These are phyloP conservation scores for Teratosphaeria pseudoeucalypti DNA, from an alignment of 2,329 filamentous ascomycete species.

Conservation along the genomic window DNA sequence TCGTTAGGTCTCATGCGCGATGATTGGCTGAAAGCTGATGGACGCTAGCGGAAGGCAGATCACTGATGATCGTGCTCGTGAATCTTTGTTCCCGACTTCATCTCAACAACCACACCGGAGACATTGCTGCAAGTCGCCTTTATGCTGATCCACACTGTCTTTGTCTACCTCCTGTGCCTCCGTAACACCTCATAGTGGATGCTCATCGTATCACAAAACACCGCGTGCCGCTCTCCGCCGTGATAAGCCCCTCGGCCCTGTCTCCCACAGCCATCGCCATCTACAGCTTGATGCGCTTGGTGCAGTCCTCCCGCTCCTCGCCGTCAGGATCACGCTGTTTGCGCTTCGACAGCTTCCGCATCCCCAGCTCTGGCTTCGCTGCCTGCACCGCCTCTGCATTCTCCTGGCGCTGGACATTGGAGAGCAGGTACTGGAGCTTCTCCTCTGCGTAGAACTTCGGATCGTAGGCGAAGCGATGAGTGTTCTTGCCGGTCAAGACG, in stretches of 20 bases:
- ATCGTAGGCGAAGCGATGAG: constrained; percentile 1
- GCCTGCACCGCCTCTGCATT: neutral
- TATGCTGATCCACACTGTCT: no score
- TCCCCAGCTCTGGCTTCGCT: neutral
- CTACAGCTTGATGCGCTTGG: neutral
- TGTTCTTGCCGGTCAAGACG: constrained; percentile 1
- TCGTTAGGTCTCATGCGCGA: no score
- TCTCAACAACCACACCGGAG: no score
- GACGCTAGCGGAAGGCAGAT: no score
- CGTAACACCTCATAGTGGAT: no score
- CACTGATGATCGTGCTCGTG: no score
- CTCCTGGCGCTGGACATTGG: neutral
- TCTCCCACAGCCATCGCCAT: neutral
- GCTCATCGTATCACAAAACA: neutral
- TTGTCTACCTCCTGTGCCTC: no score
- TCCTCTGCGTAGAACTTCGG: neutral
- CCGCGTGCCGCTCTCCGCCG: neutral
- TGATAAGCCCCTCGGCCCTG: neutral
- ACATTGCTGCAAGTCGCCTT: no score
- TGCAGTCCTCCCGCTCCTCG: neutral
- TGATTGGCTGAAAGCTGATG: no score
- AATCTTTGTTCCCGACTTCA: no score
- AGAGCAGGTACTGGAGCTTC: neutral
- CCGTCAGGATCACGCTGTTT: neutral
- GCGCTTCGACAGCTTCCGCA: constrained; percentile 7